Conservation (phyloP, 257 asterid species). For the Plantago elongata region DNA sequence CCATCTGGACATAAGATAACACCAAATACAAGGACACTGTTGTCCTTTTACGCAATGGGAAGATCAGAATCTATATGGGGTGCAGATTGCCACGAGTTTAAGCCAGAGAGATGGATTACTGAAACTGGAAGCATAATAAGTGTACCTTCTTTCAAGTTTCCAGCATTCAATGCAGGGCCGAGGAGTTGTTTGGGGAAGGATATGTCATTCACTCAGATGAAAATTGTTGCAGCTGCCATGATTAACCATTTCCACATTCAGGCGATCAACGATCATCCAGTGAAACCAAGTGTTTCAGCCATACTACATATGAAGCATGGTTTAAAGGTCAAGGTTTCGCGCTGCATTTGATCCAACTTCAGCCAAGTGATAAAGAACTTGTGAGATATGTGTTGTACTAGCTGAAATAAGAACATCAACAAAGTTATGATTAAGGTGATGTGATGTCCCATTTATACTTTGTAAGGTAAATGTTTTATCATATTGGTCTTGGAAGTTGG, state of each 20-base stretch:
- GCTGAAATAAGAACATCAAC: slow-evolving; percentile 3
- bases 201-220: slow-evolving; percentile 24
- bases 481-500: no score
- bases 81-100: slow-evolving; percentile 27
- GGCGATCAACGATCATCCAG: slow-evolving; percentile 3
- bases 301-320: slow-evolving; percentile 26
- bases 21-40: slow-evolving; percentile 9
- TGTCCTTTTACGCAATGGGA: slow-evolving; percentile 31
- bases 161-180: slow-evolving; percentile 30
- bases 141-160: slow-evolving; percentile 29
- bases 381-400: no score
- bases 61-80: slow-evolving; percentile 33
- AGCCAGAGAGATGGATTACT: slow-evolving; percentile 37
- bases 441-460: no score
- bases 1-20: slow-evolving; percentile 25
- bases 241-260: slow-evolving; percentile 16
- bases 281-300: slow-evolving; percentile 14
- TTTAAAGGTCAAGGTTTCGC: slow-evolving; percentile 22
- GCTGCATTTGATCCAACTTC: background rate
- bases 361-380: no score
- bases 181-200: slow-evolving; percentile 34
- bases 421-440: no score
- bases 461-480: no score
- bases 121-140: slow-evolving; percentile 6
- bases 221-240: slow-evolving; percentile 23